phyloP scores from a whole-genome alignment of 1,284 basidiomycete genomes.

The Tilletiaria anomala region DNA sequence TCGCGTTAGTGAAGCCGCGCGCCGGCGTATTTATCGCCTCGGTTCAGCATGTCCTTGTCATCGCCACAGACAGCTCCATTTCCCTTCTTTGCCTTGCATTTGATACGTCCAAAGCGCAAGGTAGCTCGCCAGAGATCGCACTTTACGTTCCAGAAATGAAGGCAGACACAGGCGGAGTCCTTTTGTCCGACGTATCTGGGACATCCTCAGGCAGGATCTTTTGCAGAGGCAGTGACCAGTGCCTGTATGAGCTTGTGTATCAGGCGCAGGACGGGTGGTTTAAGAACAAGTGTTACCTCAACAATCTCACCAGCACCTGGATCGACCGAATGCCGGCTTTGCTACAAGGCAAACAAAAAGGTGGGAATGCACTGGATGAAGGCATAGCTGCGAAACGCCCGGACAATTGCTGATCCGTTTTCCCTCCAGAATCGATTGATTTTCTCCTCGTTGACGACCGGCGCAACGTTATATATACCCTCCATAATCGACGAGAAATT shows the following conservation, averaged over 20 bases:
- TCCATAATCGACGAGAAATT: slow-evolving; percentile 29
- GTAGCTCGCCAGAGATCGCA: slow-evolving; percentile 50
- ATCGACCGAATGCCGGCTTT: slow-evolving; percentile 35
- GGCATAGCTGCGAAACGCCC: too few species aligned
- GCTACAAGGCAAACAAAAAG: slow-evolving; percentile 45
- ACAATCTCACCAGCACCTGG: slow-evolving; percentile 51
- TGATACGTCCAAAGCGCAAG: slow-evolving; percentile 4
- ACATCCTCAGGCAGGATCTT: slow-evolving; percentile 76
- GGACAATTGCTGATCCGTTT: slow-evolving; percentile 46
- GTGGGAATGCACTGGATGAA: too few species aligned
- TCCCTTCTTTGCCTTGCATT: slow-evolving; percentile 69
- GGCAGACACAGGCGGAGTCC: slow-evolving; percentile 54
- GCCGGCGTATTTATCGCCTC: slow-evolving; percentile 74
- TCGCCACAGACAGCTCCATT: slow-evolving; percentile 71
- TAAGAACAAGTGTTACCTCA: slow-evolving; percentile 56
- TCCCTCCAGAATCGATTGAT: slow-evolving; percentile 40
- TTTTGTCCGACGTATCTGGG: slow-evolving; percentile 65
- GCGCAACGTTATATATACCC: slow-evolving; percentile 27
- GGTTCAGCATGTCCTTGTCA: slow-evolving; percentile 74
- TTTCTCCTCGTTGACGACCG: slow-evolving; percentile 24
- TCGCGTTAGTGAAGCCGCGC: slow-evolving; percentile 36
- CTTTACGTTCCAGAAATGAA: slow-evolving; percentile 82
- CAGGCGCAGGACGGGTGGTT: slow-evolving; percentile 87
- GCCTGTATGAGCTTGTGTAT: slow-evolving; percentile 84
- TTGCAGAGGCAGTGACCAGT: slow-evolving; percentile 70